Conservation (phyloP, 1,284 basidiomycete genomes). For the Pseudozyma sp. region DNA sequence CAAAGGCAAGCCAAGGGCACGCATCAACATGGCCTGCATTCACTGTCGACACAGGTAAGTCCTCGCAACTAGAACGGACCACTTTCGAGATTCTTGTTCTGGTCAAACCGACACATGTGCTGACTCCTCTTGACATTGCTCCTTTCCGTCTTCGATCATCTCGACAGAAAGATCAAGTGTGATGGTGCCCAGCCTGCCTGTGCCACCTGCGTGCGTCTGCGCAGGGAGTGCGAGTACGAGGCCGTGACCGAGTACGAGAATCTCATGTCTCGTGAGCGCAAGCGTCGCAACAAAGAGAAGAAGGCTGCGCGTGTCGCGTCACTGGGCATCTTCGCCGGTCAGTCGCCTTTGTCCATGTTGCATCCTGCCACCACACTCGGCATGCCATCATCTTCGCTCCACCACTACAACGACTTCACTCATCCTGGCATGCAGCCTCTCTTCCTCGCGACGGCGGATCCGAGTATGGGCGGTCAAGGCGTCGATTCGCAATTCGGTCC, state of each 20-base stretch:
- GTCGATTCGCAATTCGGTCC: constrained; percentile 38
- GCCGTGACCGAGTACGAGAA: constrained; percentile 61
- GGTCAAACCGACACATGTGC: background rate
- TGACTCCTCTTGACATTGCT: constrained; percentile 2
- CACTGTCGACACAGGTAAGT: constrained; percentile 62
- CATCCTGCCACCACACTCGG: constrained; percentile 25
- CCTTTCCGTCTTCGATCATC: background rate
- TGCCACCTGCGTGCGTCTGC: constrained; percentile 57
- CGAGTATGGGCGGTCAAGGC: constrained; percentile 3
- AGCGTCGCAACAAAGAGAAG: constrained; percentile 57
- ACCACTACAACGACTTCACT: constrained; percentile 26
- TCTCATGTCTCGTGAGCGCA: constrained; percentile 61
- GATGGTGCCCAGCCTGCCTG: constrained; percentile 59
- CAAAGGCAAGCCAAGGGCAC: constrained; percentile 40
- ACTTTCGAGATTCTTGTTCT: background rate
- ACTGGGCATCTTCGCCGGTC: constrained; percentile 43
- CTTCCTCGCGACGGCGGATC: constrained; percentile 30
- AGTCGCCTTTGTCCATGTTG: constrained; percentile 43
- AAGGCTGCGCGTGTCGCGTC: constrained; percentile 42
- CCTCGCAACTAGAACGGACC: background rate
- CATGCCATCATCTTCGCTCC: constrained; percentile 20
- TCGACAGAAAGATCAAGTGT: constrained; percentile 61
- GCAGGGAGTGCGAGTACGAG: constrained; percentile 62
- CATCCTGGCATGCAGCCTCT: constrained; percentile 19
- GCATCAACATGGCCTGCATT: constrained; percentile 62